Evolutionary conservation across 2,329 filamentous ascomycete genomes (phyloP).

Genomic region (Macrophomina tecta): DNA sequence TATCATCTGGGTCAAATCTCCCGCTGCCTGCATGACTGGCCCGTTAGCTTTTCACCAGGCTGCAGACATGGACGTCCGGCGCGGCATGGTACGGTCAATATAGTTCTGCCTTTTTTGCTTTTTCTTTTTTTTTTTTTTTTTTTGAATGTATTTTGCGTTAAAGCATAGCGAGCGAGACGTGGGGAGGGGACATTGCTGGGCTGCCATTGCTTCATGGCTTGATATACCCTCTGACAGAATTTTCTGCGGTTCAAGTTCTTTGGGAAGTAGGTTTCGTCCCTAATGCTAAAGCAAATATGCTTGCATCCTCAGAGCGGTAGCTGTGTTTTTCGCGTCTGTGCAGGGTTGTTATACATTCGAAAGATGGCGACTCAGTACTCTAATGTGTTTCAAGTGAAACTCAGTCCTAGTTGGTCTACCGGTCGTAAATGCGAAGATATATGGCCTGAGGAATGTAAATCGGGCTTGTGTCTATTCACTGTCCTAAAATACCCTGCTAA

Average conservation of each 20-base stretch:
- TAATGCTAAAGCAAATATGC: background rate
- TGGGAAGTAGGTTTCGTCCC: background rate
- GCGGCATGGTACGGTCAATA: background rate
- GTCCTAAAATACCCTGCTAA: too few species aligned
- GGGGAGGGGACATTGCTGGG: conserved; percentile 9
- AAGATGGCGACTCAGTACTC: too few species aligned
- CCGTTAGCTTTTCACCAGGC: background rate
- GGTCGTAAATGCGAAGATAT: too few species aligned
- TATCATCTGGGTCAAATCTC: background rate
- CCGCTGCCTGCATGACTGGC: background rate
- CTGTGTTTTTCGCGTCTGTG: background rate
- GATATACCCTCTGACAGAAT: conserved; percentile 23
- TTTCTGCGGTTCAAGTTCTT: background rate
- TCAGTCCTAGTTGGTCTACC: too few species aligned
- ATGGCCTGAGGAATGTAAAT: too few species aligned
- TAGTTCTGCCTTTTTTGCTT: background rate
- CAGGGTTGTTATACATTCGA: background rate
- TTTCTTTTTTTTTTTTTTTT: background rate
- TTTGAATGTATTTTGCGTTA: background rate
- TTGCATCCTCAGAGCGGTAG: background rate
- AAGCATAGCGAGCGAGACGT: conserved; percentile 17
- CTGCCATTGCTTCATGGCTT: conserved; percentile 28
- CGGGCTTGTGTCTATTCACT: too few species aligned
- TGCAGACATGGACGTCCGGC: background rate
- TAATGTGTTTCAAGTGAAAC: too few species aligned